Evolutionary conservation across 139 green algal species (phyloP).

Genomic region (Chlamydomonas asymmetrica): DNA sequence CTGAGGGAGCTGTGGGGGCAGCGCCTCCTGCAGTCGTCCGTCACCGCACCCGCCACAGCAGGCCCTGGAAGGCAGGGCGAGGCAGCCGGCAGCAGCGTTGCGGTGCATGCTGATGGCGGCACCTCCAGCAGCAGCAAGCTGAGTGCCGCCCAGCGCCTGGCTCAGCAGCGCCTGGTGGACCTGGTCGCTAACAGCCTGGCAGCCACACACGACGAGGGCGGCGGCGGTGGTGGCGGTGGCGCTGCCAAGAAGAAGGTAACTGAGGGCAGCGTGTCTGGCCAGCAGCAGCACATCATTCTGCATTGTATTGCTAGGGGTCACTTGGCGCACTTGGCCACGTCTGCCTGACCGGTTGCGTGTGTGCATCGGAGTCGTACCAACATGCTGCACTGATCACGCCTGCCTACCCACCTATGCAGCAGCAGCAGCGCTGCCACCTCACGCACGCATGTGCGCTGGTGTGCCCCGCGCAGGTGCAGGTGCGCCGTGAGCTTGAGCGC

Average conservation of each 20-base stretch:
- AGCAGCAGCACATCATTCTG: conserved; percentile 3
- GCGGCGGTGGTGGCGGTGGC: background rate
- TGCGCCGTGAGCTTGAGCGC: conserved; percentile 34
- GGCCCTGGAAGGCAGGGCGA: background rate
- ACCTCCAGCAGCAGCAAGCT: background rate
- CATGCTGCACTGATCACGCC: background rate
- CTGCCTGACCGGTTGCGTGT: no score
- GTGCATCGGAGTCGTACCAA: no score
- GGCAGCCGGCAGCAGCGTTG: background rate
- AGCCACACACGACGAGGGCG: background rate
- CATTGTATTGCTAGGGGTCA: no score
- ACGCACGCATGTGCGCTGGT: no score
- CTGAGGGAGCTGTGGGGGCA: conserved; percentile 52
- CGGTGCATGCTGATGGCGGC: background rate
- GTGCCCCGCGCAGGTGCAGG: background rate
- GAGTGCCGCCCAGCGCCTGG: background rate
- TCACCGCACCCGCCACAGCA: background rate
- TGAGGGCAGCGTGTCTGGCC: background rate
- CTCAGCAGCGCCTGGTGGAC: conserved; percentile 27
- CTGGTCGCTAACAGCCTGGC: conserved; percentile 17
- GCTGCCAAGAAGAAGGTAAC: background rate
- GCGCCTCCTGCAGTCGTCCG: conserved; percentile 25
- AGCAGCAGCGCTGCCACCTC: no score
- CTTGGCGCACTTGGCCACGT: no score
- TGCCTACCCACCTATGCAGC: background rate